Conservation (phyloP, 306 rosid genomes). For the Cajanus cajan region DNA sequence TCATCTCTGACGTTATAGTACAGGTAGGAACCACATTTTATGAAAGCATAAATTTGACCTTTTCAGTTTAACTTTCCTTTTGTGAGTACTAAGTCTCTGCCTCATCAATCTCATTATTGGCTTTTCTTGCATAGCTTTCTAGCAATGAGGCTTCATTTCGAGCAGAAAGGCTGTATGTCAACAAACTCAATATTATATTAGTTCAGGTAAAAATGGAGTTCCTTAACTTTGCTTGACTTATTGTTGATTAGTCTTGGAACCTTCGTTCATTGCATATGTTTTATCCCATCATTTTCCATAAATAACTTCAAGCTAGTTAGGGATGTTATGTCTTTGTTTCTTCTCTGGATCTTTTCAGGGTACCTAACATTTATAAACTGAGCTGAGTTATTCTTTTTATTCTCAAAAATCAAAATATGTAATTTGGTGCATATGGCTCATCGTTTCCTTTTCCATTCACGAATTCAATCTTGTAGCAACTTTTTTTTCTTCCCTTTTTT, state of each 20-base stretch:
- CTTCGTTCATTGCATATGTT: background rate
- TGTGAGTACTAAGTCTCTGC: slow-evolving; percentile 8
- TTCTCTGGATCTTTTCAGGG: background rate
- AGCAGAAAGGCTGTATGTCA: slow-evolving; percentile 87
- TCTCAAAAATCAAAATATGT: background rate
- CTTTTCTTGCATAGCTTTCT: slow-evolving; percentile 61
- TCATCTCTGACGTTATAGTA: slow-evolving; percentile 91
- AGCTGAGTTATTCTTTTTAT: background rate
- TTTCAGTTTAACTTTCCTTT: background rate
- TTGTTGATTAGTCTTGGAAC: background rate
- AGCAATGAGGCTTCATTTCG: slow-evolving; percentile 89
- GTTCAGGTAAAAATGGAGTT: slow-evolving; percentile 70
- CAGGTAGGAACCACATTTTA: slow-evolving; percentile 52
- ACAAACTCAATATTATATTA: slow-evolving; percentile 92
- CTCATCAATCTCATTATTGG: slow-evolving; percentile 9
- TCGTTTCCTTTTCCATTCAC: background rate
- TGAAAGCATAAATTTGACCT: background rate
- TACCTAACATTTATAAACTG: background rate
- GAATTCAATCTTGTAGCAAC: background rate
- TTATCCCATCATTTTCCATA: background rate
- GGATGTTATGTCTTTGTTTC: background rate
- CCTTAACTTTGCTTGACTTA: background rate
- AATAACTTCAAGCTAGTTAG: background rate
- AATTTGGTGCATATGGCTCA: background rate
- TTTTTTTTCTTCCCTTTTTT: background rate